These are phyloP conservation scores for Millerago galiae DNA, from an alignment of 805 yeast species.

Conservation along the genomic window DNA sequence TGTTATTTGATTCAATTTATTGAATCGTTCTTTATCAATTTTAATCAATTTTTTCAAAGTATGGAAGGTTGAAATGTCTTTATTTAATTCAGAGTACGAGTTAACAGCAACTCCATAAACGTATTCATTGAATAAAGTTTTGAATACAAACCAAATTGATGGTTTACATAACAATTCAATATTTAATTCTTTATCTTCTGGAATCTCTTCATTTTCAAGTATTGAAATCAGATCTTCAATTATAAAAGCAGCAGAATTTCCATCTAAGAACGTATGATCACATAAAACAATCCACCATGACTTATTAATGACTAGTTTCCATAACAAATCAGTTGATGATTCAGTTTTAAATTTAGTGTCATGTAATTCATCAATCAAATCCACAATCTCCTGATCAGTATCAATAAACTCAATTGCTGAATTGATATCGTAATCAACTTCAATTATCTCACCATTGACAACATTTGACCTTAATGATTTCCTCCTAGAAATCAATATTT, in stretches of 20 bases:
- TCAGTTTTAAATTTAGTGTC: conserved; percentile 1
- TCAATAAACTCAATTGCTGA: neutral
- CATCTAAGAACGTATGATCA: conserved; percentile 7
- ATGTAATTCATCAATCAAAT: conserved; percentile 1
- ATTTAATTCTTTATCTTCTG: neutral
- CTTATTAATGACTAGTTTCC: conserved; percentile 4
- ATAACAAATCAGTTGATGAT: neutral
- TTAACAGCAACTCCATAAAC: neutral
- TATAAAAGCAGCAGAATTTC: conserved; percentile 2
- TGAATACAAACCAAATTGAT: conserved; percentile 1
- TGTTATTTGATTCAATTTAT: neutral
- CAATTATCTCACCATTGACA: neutral
- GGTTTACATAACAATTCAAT: conserved; percentile 1
- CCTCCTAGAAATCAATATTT: neutral
- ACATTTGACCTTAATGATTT: conserved; percentile 3
- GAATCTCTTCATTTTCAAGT: conserved; percentile 7
- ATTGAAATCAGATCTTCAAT: conserved; percentile 5
- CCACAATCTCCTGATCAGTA: neutral
- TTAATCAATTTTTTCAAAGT: conserved; percentile 5
- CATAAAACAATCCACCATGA: conserved; percentile 4
- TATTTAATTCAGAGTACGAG: neutral
- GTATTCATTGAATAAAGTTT: neutral
- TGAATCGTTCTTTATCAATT: neutral
- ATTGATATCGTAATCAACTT: neutral
- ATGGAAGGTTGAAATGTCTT: conserved; percentile 2